Conservation (phyloP, 192 early-diverging fungal genomes). For the Mortierella alpina region DNA sequence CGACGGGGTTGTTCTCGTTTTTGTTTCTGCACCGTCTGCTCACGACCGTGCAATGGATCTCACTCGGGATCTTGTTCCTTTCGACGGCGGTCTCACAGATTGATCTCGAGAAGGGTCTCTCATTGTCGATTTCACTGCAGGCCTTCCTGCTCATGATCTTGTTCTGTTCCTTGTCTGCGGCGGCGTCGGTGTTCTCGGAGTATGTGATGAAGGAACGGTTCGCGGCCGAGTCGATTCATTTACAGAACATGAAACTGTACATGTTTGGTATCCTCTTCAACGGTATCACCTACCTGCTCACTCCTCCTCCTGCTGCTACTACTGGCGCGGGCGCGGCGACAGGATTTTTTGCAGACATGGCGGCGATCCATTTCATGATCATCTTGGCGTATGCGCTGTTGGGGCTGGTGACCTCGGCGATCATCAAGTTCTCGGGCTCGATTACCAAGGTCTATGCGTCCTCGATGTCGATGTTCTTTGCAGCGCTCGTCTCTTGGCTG, state of each 20-base stretch:
- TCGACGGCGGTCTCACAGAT: slow-evolving; percentile 48
- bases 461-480: slow-evolving; percentile 57
- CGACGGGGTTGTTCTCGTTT: slow-evolving; percentile 54
- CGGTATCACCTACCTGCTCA: slow-evolving; percentile 40
- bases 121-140: slow-evolving; percentile 27
- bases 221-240: slow-evolving; percentile 48
- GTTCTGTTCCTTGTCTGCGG: slow-evolving; percentile 47
- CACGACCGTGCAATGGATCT: slow-evolving; percentile 41
- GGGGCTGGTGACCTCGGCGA: slow-evolving; percentile 52
- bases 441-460: slow-evolving; percentile 55
- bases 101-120: slow-evolving; percentile 37
- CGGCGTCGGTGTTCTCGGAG: slow-evolving; percentile 53
- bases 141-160: slow-evolving; percentile 51
- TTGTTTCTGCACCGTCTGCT: slow-evolving; percentile 42
- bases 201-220: slow-evolving; percentile 57
- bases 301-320: not conserved
- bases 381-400: slow-evolving; percentile 38
- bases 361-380: slow-evolving; percentile 44
- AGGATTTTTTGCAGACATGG: slow-evolving; percentile 41
- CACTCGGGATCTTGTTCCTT: slow-evolving; percentile 42
- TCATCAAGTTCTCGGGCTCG: slow-evolving; percentile 55
- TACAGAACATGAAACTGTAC: slow-evolving; percentile 56
- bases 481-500: slow-evolving; percentile 43
- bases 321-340: not conserved
- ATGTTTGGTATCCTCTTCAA: slow-evolving; percentile 57